phyloP scores from a whole-genome alignment of 2,329 filamentous ascomycete species.

The Xylariaceae sp. region DNA sequence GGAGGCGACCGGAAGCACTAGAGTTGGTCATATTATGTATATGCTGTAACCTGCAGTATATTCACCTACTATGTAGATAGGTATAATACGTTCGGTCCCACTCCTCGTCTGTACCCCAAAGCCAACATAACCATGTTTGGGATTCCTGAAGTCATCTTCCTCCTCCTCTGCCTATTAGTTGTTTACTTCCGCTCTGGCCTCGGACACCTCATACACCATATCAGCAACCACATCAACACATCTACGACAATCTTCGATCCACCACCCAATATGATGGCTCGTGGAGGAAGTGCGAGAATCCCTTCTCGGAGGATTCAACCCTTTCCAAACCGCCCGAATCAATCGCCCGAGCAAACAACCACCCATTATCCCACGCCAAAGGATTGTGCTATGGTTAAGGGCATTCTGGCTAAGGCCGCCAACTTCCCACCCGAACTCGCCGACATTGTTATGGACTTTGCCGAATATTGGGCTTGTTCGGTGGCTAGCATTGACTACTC shows the following conservation, averaged over 20 bases:
- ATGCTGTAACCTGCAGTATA: no score
- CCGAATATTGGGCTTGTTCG: conserved; percentile 68
- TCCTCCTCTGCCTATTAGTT: no score
- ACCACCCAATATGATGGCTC: conserved; percentile 33
- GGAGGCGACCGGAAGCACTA: no score
- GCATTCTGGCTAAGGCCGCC: conserved; percentile 52
- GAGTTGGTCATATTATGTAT: no score
- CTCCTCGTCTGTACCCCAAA: no score
- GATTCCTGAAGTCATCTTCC: no score
- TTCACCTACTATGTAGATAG: no score
- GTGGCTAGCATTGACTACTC: conserved; percentile 43
- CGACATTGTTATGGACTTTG: conserved; percentile 62
- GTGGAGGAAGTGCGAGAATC: conserved; percentile 27
- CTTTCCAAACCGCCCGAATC: conserved; percentile 6
- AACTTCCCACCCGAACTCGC: conserved; percentile 62
- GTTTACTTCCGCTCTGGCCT: no score
- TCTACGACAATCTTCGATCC: neutral
- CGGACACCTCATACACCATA: no score
- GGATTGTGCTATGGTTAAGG: conserved; percentile 58
- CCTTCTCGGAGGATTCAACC: conserved; percentile 26
- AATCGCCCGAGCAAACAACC: conserved; percentile 16
- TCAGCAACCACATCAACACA: conserved; percentile 8
- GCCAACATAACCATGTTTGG: no score
- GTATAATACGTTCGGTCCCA: no score
- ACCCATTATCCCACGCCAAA: conserved; percentile 32